Base-by-base conservation (phyloP, 768 basidiomycete genomes). In the Boletus eberwhitei region DNA sequence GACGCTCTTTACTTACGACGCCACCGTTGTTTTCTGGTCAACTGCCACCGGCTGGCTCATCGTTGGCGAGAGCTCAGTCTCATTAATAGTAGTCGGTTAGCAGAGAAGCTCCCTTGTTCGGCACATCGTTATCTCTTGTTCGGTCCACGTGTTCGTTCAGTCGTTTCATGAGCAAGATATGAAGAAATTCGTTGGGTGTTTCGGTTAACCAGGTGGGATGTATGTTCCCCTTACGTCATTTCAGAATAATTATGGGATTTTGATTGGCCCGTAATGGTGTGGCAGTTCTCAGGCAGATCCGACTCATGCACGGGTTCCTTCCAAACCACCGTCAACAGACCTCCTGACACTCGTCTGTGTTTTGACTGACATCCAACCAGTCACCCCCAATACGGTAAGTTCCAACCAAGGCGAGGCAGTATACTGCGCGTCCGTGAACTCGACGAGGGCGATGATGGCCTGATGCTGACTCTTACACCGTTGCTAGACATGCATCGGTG, bases 261-360 rank as follows among this genome's bases (percentile, higher is more conserved):
- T 24, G 24, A 24, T 24, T 24, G 24, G 24, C 24, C 64, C 50
- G 53, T 60, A 59, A 45, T 21, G 47, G 54, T 7, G 47, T 50
- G 50, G 40, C 37, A 50, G 42, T 66, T 66, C 65, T 69, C 67
- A 69, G 62, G 55, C 59, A 67, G 66, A 67, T 67, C 66, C 67
- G 66, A 64, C 58, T 60, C 39, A 16, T 54, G 44, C 54, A 53
- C 43, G 36, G 45, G 38, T 45, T 61, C 36, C 39, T 9, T 49
- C 38, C 57, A 52, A 53, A 51, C 50, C 54, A 8, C 54, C 61
- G 55, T 44, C 60, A 62, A 53, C 50, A 62, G 38, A 11, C 52
- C 50, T 43, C 29, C 60, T 55, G 57, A 54, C 53, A 55, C 64
- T 59, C 46, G 49, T 63, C 54, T 57, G 49, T 63, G 55, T 57